Conservation (phyloP, 257 asterid genomes). For the Gardenia jasminoides region DNA sequence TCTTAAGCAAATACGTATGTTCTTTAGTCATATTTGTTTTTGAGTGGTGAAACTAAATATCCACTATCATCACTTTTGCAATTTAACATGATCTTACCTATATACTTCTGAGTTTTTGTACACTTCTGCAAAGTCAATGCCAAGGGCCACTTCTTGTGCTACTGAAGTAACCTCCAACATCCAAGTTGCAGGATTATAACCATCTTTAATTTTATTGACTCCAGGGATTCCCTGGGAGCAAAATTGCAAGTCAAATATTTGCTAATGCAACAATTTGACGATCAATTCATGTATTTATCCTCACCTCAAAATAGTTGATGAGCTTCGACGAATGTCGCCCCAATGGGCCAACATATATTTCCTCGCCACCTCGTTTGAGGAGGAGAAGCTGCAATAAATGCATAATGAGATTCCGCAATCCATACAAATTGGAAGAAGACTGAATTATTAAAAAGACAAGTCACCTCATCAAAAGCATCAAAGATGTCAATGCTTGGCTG, state of each 20-base stretch:
- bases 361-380: constrained; percentile 85
- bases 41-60: background rate
- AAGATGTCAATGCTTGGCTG: constrained; percentile 32
- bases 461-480: constrained; percentile 32
- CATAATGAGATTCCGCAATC: background rate
- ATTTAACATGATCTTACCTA: constrained; percentile 30
- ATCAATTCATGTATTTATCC: background rate
- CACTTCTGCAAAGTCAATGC: constrained; percentile 67
- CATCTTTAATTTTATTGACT: constrained; percentile 57
- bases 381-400: constrained; percentile 57
- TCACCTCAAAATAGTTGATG: constrained; percentile 79
- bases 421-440: background rate
- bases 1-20: background rate
- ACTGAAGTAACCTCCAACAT: constrained; percentile 79
- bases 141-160: constrained; percentile 65
- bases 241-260: background rate
- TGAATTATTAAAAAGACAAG: background rate
- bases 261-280: background rate
- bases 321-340: constrained; percentile 71
- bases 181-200: constrained; percentile 94
- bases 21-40: background rate
- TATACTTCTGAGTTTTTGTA: constrained; percentile 60
- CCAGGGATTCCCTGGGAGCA: constrained; percentile 56
- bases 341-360: constrained; percentile 85
- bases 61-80: background rate